A percentile compares a stretch with the other conserved stretches of the same genome.
Conservation (phyloP, 257 asterid genomes). For the Fraxinus cuspidata region DNA sequence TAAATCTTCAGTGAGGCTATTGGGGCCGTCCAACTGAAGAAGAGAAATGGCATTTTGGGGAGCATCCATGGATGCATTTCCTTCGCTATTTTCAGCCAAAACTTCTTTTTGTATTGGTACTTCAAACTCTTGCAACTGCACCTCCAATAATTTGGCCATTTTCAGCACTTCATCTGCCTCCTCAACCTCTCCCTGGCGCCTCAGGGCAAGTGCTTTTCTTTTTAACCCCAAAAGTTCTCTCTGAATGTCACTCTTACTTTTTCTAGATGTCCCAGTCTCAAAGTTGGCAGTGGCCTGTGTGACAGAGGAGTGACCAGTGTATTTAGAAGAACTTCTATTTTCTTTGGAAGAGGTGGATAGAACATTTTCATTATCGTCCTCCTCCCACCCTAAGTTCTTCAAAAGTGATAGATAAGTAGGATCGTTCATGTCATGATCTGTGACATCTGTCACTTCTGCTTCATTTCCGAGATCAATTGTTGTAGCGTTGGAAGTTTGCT, state of each 20-base stretch:
- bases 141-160: slow-evolving; percentile 59
- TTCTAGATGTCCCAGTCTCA: slow-evolving; percentile 38
- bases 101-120: slow-evolving; percentile 37
- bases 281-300: slow-evolving; percentile 28
- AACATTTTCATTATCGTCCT: slow-evolving; percentile 41
- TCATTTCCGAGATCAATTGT: slow-evolving; percentile 42
- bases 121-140: slow-evolving; percentile 64
- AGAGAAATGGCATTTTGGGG: slow-evolving; percentile 30
- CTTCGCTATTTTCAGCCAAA: slow-evolving; percentile 32
- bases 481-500: slow-evolving; percentile 26
- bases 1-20: slow-evolving; percentile 28
- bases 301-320: slow-evolving; percentile 26
- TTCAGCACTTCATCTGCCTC: slow-evolving; percentile 86
- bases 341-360: slow-evolving; percentile 27
- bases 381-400: slow-evolving; percentile 90
- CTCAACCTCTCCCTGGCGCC: slow-evolving; percentile 80
- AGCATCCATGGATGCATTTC: slow-evolving; percentile 15
- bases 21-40: slow-evolving; percentile 28
- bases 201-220: slow-evolving; percentile 75
- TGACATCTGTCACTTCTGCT: slow-evolving; percentile 58
- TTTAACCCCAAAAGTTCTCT: slow-evolving; percentile 77
- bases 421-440: slow-evolving; percentile 89
- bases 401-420: slow-evolving; percentile 78
- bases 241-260: slow-evolving; percentile 76
- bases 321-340: slow-evolving; percentile 19